Conservation (phyloP, 2,329 filamentous ascomycete species). For the Blumeria graminis region DNA sequence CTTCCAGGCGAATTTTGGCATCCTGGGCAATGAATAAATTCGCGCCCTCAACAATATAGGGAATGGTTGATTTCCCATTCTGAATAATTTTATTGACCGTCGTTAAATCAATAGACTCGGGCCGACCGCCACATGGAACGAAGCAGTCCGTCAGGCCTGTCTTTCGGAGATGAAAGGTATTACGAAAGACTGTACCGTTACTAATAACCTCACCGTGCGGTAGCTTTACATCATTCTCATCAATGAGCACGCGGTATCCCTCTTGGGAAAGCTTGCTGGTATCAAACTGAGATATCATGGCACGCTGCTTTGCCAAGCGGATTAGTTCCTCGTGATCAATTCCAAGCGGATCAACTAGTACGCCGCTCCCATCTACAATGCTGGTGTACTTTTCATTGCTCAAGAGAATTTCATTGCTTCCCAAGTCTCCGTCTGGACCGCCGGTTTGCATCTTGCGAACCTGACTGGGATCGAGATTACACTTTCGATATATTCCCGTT, state of each 20-base stretch:
- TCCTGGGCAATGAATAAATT: slow-evolving; percentile 98
- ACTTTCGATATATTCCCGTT: slow-evolving; percentile 88
- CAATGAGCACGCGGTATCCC: slow-evolving; percentile 78
- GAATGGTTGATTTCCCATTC: slow-evolving; percentile 66
- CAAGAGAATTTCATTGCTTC: slow-evolving; percentile 91
- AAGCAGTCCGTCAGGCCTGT: slow-evolving; percentile 62
- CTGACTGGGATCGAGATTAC: slow-evolving; percentile 62
- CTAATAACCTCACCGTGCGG: slow-evolving; percentile 66
- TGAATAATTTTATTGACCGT: slow-evolving; percentile 72
- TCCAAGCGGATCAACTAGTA: slow-evolving; percentile 79
- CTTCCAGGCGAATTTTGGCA: slow-evolving; percentile 81
- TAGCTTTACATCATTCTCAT: slow-evolving; percentile 72
- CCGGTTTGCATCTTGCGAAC: slow-evolving; percentile 94
- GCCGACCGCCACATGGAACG: slow-evolving; percentile 86
- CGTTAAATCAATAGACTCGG: slow-evolving; percentile 85
- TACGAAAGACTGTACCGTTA: slow-evolving; percentile 90
- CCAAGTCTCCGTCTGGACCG: slow-evolving; percentile 85
- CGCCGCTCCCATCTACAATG: slow-evolving; percentile 89
- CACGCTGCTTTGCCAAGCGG: slow-evolving; percentile 61
- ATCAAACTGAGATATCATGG: slow-evolving; percentile 81
- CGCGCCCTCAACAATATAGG: slow-evolving; percentile 92
- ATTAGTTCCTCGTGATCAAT: slow-evolving; percentile 64
- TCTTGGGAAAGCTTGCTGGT: slow-evolving; percentile 59
- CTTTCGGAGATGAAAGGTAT: slow-evolving; percentile 80
- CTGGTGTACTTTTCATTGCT: slow-evolving; percentile 89